Base-by-base conservation (phyloP, 805 yeast genomes). In the Maudiozyma serrabonitensis region DNA sequence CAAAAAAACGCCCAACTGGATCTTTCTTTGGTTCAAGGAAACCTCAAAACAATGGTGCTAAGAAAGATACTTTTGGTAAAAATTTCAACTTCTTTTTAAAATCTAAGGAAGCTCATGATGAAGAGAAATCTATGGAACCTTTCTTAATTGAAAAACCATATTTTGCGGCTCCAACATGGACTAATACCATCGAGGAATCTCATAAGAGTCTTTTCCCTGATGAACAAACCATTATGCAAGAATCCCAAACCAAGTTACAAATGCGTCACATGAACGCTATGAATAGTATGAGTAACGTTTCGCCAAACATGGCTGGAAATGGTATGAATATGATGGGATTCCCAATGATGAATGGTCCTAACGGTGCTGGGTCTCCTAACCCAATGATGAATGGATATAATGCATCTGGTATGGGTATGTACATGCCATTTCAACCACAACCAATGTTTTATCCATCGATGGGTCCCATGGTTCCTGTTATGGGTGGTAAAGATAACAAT, bases 91-190 rank as follows among this genome's bases (percentile, higher is more conserved):
- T 82, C 54, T 76, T 83, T 52, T 54, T 71, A 16, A 73, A 75
- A 26, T 71, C 79, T 4, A 73, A 73, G 49, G 61, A 65, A 40
- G 61, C 60, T 7, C 62, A 64, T 45, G 56, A 57, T 23, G 69
- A 66, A 40, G 67, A 59, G 44, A 57, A 56, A 2, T 56, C 52
- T 9, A 57, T 58, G 56, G 68, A 66, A 39, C 63, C 66, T 18
- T 70, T 74, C 46, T 57, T 66, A 21, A 70, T 82, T 52, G 89
- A 82, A 55, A 79, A 72, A 56, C 81, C 93, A 6, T 87, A 76
- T 63, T 72, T 73, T 40, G 82, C 91, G 0, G 82, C 87, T 9
- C 95, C 95, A 46, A 82, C 90, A 0, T 86, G 95, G 95, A 72
- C 74, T 21, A 68, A 75, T 45, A 79, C 81, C 2, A 65, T 75